Evolutionary conservation across 2,329 filamentous ascomycete species (phyloP), one percentile per base, ranked within the genome.

Genomic region (Teratosphaeria viscida): DNA sequence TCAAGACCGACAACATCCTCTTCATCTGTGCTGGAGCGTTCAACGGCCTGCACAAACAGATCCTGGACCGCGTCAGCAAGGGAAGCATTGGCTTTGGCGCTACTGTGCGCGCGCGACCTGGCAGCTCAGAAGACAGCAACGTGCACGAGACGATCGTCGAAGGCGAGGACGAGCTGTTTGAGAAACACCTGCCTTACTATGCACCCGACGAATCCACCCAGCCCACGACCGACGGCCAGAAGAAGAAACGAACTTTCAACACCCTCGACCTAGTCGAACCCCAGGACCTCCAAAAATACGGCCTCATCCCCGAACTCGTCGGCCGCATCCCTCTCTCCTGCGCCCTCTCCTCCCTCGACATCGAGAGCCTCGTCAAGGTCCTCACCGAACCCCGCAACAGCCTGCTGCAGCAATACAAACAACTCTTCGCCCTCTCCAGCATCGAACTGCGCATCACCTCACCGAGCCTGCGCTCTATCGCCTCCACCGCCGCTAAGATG

Each of bases 21-120:
- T 99, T 99, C 75, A 91, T 99, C 52, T 96, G 94, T 72, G 95
- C 92, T 12, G 94, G 94, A 19, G 94, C 94, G 19, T 99, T 99
- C 71, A 89, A 95, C 39, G 92, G 92, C 2, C 79, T 97, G 1
- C 90, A 96, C 69, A 96, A 95, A 72, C 82, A 88, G 37, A 84
- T 99, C 55, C 79, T 95, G 61, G 88, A 91, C 60, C 86, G 94
- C n/a, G 87, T 97, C 53, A 87, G 90, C 12, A 90, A 88, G 69
- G 85, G 85, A 11, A 88, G 89, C 2, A 92, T 99, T 66, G 94
- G 94, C 0, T 99, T 99, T 68, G 92, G 92, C 5, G 91, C 92
- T 3, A 85, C 88, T 26, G 83, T 97, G 19, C 85, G 88, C 29
- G 75, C 81, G 27, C 57, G 63, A 19, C 68, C 66, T 23, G 65